Percentiles rank a stretch among this genome's conserved stretches.
Evolutionary conservation across 441 rosid species (phyloP).

Genomic region (Viola pubescens): DNA sequence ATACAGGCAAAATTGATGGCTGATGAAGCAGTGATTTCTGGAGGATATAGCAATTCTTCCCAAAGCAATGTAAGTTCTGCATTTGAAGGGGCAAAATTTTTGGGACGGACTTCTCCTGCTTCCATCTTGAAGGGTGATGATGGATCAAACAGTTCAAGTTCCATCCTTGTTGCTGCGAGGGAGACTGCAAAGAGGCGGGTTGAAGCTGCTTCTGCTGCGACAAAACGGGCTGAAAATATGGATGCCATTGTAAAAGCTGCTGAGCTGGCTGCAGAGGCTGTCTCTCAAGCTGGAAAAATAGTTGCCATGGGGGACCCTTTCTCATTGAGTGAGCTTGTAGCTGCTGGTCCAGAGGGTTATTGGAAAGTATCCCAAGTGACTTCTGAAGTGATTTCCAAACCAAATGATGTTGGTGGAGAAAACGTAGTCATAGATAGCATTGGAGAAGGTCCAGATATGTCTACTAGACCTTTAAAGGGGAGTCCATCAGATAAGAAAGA

Average conservation of each 20-base stretch:
- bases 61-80: slow-evolving; percentile 25
- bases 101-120: slow-evolving; percentile 47
- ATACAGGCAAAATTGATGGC: slow-evolving; percentile 93
- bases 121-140: slow-evolving; percentile 56
- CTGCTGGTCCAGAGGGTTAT: slow-evolving; percentile 65
- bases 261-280: slow-evolving; percentile 91
- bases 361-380: slow-evolving; percentile 53
- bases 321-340: slow-evolving; percentile 50
- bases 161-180: slow-evolving; percentile 70
- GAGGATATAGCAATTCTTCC: slow-evolving; percentile 21
- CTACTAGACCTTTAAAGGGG: slow-evolving; percentile 23
- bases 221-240: slow-evolving; percentile 90
- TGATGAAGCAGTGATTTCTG: slow-evolving; percentile 60
- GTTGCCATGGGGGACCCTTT: slow-evolving; percentile 82
- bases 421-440: slow-evolving; percentile 13
- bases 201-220: slow-evolving; percentile 90
- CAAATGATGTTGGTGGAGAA: slow-evolving; percentile 23
- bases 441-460: slow-evolving; percentile 21
- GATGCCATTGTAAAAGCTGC: slow-evolving; percentile 95
- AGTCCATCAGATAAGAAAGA: slow-evolving; percentile 29
- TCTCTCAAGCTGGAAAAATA: slow-evolving; percentile 88
- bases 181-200: slow-evolving; percentile 87
- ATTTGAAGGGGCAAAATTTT: slow-evolving; percentile 27
- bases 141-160: slow-evolving; percentile 45
- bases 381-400: slow-evolving; percentile 29